These are phyloP conservation scores for Saccharomycopsis babjevae DNA, from an alignment of 805 yeast genomes.

Conservation along the genomic window DNA sequence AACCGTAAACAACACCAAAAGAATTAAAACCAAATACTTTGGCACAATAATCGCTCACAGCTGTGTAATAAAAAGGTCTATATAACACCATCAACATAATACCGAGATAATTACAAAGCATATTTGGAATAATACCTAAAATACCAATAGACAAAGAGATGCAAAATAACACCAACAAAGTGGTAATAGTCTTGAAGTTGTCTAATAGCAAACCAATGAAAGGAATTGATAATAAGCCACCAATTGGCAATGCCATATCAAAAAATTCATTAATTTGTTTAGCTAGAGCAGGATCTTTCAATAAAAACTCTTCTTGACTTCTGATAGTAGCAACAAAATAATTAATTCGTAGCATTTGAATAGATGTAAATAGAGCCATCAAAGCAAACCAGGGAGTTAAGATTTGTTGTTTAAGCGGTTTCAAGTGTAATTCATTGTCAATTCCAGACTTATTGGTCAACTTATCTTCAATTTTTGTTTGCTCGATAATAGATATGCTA, in stretches of 20 bases:
- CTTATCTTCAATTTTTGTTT: constrained; percentile 10
- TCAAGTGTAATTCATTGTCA: constrained; percentile 10
- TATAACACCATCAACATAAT: constrained; percentile 65
- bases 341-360: constrained; percentile 86
- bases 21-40: constrained; percentile 89
- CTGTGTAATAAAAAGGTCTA: constrained; percentile 88
- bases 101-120: constrained; percentile 51
- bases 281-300: constrained; percentile 44
- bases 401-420: constrained; percentile 29
- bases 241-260: constrained; percentile 79
- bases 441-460: constrained; percentile 13
- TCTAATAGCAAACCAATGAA: constrained; percentile 76
- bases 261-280: constrained; percentile 57
- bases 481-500: constrained; percentile 13
- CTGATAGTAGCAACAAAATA: constrained; percentile 86
- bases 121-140: constrained; percentile 49
- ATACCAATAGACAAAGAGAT: constrained; percentile 59
- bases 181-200: constrained; percentile 51
- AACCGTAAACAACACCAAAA: constrained; percentile 86
- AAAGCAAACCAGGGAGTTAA: constrained; percentile 64
- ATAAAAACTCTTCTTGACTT: constrained; percentile 69
- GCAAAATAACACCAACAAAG: constrained; percentile 39
- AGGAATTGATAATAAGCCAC: constrained; percentile 82
- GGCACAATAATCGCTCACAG: constrained; percentile 84
- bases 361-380: constrained; percentile 69